Evolutionary conservation across 352 stramenopile species (phyloP).

Genomic region (Nothophytophthora sp.): DNA sequence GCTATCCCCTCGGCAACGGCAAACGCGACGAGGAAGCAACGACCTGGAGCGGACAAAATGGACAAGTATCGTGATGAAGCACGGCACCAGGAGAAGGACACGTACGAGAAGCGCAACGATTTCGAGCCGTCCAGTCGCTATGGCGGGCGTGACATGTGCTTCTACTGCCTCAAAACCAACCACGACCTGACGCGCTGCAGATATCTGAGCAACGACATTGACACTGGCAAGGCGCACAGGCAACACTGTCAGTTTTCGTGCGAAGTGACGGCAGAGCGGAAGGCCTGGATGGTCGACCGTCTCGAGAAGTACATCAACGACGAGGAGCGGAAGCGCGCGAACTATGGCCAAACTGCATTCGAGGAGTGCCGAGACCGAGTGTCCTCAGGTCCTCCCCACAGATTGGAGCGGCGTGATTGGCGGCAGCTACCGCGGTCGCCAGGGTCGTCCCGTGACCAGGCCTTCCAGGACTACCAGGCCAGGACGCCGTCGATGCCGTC

Average conservation of each 20-base stretch:
- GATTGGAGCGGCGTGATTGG: background rate
- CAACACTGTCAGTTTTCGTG: constrained; percentile 11
- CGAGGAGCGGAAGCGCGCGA: background rate
- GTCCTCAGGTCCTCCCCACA: background rate
- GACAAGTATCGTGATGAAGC: background rate
- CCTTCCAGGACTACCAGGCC: background rate
- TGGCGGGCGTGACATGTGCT: constrained; percentile 6
- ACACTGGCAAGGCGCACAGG: constrained; percentile 6
- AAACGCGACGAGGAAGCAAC: too few species aligned
- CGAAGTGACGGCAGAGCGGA: constrained; percentile 14
- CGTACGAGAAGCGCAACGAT: constrained; percentile 2
- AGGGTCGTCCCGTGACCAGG: too few species aligned
- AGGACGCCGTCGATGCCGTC: too few species aligned
- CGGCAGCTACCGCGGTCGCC: background rate
- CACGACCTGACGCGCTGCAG: constrained; percentile 13
- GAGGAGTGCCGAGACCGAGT: too few species aligned
- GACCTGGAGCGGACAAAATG: constrained; percentile 4
- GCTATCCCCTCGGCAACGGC: too few species aligned
- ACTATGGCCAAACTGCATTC: too few species aligned
- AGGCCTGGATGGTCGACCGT: constrained; percentile 13
- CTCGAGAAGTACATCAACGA: constrained; percentile 17
- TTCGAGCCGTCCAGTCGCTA: background rate
- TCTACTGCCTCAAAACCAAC: constrained; percentile 16
- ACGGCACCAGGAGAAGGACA: constrained; percentile 1
- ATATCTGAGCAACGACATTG: constrained; percentile 18